Evolutionary conservation across 352 stramenopile species (phyloP).

Genomic region (Phytophthora melonis): DNA sequence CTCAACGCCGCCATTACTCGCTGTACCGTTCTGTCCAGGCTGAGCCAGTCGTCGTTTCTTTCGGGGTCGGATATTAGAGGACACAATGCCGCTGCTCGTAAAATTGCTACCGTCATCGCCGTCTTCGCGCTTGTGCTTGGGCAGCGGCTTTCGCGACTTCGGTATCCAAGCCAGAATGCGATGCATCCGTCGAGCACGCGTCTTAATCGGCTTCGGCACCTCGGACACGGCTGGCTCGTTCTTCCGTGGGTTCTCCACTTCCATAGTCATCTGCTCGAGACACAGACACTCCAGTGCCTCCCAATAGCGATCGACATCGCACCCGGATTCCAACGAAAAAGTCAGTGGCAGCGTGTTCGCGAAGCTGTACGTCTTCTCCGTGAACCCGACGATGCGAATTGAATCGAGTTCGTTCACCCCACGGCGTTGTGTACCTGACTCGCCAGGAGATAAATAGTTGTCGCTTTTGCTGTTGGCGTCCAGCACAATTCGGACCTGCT

Average conservation of each 20-base stretch:
- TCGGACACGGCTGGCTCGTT: conserved; percentile 67
- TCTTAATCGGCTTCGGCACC: conserved; percentile 71
- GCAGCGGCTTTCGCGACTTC: conserved; percentile 60
- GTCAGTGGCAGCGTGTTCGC: conserved; percentile 58
- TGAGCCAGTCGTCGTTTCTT: conserved; percentile 40
- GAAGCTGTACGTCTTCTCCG: conserved; percentile 81
- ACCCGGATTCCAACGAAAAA: conserved; percentile 51
- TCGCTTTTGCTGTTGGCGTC: conserved; percentile 44
- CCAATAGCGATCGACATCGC: conserved; percentile 78
- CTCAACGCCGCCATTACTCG: conserved; percentile 2
- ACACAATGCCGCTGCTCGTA: conserved; percentile 75
- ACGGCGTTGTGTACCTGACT: conserved; percentile 15
- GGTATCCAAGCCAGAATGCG: conserved; percentile 79
- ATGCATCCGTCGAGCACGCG: conserved; percentile 70
- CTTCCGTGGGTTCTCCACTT: conserved; percentile 60
- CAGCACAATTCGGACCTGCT: conserved; percentile 56
- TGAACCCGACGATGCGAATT: conserved; percentile 69
- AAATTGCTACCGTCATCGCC: conserved; percentile 4
- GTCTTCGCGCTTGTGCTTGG: conserved; percentile 39
- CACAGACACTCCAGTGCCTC: conserved; percentile 83
- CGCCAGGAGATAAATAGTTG: not conserved
- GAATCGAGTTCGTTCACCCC: conserved; percentile 40
- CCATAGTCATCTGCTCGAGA: conserved; percentile 84
- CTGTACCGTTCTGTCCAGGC: conserved; percentile 9
- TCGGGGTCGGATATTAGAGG: conserved; percentile 49